phyloP scores from a whole-genome alignment of 2,329 filamentous ascomycete genomes.

The Lecanosticta acicola region DNA sequence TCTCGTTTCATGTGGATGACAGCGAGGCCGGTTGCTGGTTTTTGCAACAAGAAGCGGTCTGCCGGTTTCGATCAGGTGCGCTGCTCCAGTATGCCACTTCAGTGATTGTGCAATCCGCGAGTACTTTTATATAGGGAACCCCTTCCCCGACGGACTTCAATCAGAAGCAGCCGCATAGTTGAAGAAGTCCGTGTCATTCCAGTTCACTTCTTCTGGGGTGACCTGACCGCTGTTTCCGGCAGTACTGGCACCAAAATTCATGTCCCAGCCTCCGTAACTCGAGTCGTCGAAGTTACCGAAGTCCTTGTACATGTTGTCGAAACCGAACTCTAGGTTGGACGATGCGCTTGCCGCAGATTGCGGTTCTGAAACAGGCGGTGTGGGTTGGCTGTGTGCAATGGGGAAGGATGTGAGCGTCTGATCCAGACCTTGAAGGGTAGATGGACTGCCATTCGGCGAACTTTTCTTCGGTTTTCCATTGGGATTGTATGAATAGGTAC shows the following conservation, averaged over 20 bases:
- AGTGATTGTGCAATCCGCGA: too few relatives aligned
- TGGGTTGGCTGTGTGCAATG: slow-evolving; percentile 3
- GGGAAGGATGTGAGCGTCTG: slow-evolving; percentile 14
- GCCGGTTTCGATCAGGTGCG: too few relatives aligned
- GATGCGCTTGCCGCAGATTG: slow-evolving; percentile 14
- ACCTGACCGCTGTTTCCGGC: slow-evolving; percentile 14
- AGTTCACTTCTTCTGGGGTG: slow-evolving; percentile 16
- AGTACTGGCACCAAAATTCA: slow-evolving; percentile 5
- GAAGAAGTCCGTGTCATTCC: slow-evolving; percentile 22
- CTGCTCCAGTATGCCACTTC: too few relatives aligned
- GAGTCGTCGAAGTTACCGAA: slow-evolving; percentile 3
- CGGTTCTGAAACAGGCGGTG: slow-evolving; percentile 7
- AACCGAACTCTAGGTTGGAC: slow-evolving; percentile 12
- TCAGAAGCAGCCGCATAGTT: slow-evolving; percentile 10
- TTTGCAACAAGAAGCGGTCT: too few relatives aligned
- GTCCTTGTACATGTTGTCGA: slow-evolving; percentile 5
- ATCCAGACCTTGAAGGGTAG: slow-evolving; percentile 11
- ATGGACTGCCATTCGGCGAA: background rate
- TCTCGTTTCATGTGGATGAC: too few relatives aligned
- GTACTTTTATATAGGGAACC: too few relatives aligned
- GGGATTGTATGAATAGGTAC: slow-evolving; percentile 20
- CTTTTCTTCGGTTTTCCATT: slow-evolving; percentile 31
- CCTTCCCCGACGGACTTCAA: too few relatives aligned
- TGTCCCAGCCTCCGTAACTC: slow-evolving; percentile 5
- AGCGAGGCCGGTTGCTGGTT: too few relatives aligned